Evolutionary conservation across 257 asterid genomes (phyloP), one percentile per base, ranked within the genome.

Genomic region (Solanum pimpinellifolium): DNA sequence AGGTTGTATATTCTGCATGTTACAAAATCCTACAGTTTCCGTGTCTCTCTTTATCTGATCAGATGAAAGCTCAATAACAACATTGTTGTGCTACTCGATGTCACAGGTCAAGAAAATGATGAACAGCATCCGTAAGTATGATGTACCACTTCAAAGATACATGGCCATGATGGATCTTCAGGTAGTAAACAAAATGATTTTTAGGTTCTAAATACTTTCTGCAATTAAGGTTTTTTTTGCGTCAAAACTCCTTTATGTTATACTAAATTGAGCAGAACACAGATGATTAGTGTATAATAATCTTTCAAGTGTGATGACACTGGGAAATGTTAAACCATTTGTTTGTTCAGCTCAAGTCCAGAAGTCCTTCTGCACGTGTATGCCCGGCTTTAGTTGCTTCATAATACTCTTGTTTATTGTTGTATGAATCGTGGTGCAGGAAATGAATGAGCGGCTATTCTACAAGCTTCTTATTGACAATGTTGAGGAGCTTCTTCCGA

Each of bases 151-250:
- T 86, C 99, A 97, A 84, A 93, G 95, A 88, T 97, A 97, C 93
- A 97, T 96, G 99, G 99, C 99, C 88, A 97, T 97, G 99, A 97
- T 95, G 99, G 99, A 97, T 92, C 99, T 97, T 88, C 99, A 97
- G 99, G 99, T 97, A 90, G 85, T 29, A 20, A 81, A 31, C 39
- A 18, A 49, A 81, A 47, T 49, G 44, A 81, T 20, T 81, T 81
- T 20, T 11, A 52, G 21, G 85, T 4, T 49, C 46, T 52, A 49
- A 27, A 29, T 16, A 49, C 85, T 29, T 80, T 80, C 68, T 81
- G 85, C 70, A 5, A 81, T 47, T 18, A 81, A 29, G 59, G 31
- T 11, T 81, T 27, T 49, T 49, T 18, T 81, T 81, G 85, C 4
- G 35, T 81, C 46, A 31, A 31, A 31, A 13, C 31, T 81, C 70